These are phyloP conservation scores for Tetrapyrgos nigripes DNA, from an alignment of 1,284 basidiomycete genomes.

Conservation along the genomic window DNA sequence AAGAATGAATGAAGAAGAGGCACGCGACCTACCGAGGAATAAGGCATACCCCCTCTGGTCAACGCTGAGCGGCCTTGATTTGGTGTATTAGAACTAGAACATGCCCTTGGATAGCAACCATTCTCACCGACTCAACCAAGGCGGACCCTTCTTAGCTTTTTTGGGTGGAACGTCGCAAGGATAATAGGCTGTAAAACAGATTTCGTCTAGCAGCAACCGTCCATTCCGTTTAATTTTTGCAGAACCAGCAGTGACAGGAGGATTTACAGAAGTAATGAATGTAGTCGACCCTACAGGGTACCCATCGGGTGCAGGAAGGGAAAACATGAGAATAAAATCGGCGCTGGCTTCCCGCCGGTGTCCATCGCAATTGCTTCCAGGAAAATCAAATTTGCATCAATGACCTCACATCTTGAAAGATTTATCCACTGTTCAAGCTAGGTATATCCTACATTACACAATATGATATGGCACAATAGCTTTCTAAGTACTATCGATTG, in stretches of 20 bases:
- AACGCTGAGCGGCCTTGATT: background rate
- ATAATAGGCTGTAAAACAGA: slow-evolving; percentile 66
- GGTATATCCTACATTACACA: no score
- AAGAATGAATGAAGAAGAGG: background rate
- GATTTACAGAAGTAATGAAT: slow-evolving; percentile 50
- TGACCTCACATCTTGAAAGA: no score
- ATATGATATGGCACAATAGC: no score
- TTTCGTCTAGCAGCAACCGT: slow-evolving; percentile 59
- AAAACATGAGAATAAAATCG: slow-evolving; percentile 29
- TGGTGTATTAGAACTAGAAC: no score
- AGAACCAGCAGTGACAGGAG: slow-evolving; percentile 45
- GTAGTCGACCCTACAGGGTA: slow-evolving; percentile 63
- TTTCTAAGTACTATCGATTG: background rate
- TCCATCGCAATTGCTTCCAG: no score
- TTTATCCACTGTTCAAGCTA: no score
- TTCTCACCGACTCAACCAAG: slow-evolving; percentile 60
- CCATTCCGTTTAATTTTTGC: slow-evolving; percentile 42
- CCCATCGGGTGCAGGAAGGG: slow-evolving; percentile 49
- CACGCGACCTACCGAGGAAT: background rate
- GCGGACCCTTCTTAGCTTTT: slow-evolving; percentile 43
- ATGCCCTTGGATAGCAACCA: background rate
- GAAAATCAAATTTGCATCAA: no score
- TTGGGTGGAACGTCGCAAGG: slow-evolving; percentile 48
- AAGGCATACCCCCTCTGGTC: background rate
- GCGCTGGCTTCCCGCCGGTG: no score